These are phyloP conservation scores for Mycena vulgaris DNA, from an alignment of 768 basidiomycete species.

Conservation along the genomic window DNA sequence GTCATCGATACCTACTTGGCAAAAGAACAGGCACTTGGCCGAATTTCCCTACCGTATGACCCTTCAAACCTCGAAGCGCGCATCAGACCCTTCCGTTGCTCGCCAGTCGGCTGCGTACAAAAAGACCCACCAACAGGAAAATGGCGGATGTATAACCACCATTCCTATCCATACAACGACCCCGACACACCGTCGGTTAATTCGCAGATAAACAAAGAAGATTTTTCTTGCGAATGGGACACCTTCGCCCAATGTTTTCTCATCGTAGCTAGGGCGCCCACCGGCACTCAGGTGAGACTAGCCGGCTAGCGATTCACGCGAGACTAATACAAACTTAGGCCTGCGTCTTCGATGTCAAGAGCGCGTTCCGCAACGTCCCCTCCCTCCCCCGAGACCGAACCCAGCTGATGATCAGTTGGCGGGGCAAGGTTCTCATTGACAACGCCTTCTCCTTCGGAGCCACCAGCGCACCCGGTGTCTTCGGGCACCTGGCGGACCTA, in stretches of 20 bases:
- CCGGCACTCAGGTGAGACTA: neutral
- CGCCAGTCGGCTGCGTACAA: no score
- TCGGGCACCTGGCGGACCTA: conserved; percentile 33
- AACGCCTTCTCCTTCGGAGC: neutral
- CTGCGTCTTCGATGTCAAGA: neutral
- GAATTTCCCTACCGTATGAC: neutral
- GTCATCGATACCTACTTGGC: neutral
- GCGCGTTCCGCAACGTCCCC: no score
- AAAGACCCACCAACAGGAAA: no score
- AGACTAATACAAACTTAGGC: neutral
- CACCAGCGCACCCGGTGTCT: neutral
- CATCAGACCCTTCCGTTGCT: neutral
- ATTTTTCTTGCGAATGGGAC: neutral
- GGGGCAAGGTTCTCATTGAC: neutral
- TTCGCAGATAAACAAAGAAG: neutral
- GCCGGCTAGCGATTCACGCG: neutral
- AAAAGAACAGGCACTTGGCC: neutral
- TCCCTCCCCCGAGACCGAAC: neutral
- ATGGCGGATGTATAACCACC: no score
- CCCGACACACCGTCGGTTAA: no score
- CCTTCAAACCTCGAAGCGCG: neutral
- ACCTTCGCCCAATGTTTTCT: neutral
- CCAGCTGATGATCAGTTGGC: neutral
- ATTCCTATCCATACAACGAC: no score
- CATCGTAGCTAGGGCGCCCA: neutral